phyloP scores from a whole-genome alignment of 768 basidiomycete genomes.

The Paxillus ammoniavirescens region DNA sequence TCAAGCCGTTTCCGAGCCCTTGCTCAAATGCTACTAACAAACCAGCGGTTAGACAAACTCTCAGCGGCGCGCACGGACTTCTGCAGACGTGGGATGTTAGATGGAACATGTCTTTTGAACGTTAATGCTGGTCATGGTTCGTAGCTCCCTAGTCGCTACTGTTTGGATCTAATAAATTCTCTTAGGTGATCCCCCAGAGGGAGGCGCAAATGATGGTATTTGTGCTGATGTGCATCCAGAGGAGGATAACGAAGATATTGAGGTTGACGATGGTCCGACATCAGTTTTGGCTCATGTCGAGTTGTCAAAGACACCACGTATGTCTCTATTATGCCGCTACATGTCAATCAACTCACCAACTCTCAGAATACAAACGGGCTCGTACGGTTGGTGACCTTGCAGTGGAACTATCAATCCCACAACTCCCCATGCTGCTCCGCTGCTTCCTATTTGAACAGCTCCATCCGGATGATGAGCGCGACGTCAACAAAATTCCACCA shows the following conservation, averaged over 20 bases:
- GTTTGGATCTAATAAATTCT: too few relatives aligned
- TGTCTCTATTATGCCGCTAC: neutral
- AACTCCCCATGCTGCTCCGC: neutral
- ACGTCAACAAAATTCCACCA: neutral
- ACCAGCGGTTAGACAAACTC: slow-evolving; percentile 28
- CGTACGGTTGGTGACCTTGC: neutral
- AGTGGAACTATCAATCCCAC: neutral
- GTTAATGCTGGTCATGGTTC: too few relatives aligned
- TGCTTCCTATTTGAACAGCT: neutral
- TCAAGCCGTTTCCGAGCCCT: slow-evolving; percentile 25
- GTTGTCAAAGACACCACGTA: neutral
- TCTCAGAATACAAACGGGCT: neutral
- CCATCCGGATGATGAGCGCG: slow-evolving; percentile 7
- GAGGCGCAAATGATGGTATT: too few relatives aligned
- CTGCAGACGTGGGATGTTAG: slow-evolving; percentile 18
- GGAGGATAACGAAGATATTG: too few relatives aligned
- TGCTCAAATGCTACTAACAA: slow-evolving; percentile 29
- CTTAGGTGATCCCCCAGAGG: too few relatives aligned
- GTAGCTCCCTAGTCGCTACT: too few relatives aligned
- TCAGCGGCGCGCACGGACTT: slow-evolving; percentile 20
- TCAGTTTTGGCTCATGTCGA: neutral
- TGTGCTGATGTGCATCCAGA: too few relatives aligned
- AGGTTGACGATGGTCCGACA: neutral
- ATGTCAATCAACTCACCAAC: neutral
- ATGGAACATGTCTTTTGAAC: too few relatives aligned